phyloP scores from a whole-genome alignment of 2,329 filamentous ascomycete species.

The Pestalotiopsis sp. region DNA sequence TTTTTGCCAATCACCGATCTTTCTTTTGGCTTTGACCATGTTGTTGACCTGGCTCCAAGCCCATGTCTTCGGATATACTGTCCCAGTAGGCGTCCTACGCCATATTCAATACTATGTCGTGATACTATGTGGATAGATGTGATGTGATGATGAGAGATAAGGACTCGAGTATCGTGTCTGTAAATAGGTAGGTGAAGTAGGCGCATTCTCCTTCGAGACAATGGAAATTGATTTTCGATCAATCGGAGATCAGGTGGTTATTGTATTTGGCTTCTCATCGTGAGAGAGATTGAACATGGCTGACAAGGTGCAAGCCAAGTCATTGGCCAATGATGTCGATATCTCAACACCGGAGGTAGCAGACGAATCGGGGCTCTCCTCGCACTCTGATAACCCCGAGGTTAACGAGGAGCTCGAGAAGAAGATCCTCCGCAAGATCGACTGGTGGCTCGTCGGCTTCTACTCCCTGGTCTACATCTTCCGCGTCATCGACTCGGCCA shows the following conservation, averaged over 20 bases:
- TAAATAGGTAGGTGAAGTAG: background rate
- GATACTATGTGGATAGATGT: background rate
- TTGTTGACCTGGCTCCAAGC: background rate
- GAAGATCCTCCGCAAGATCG: conserved; percentile 35
- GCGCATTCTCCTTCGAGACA: background rate
- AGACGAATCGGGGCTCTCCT: background rate
- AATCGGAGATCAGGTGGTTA: background rate
- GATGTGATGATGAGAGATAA: background rate
- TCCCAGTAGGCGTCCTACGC: background rate
- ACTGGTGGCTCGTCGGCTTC: conserved; percentile 34
- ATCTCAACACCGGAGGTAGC: conserved; percentile 1
- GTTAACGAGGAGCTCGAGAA: conserved; percentile 28
- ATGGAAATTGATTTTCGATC: background rate
- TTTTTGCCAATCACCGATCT: background rate
- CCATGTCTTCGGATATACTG: conserved; percentile 1
- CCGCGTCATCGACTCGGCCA: conserved; percentile 40
- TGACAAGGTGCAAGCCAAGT: conserved; percentile 9
- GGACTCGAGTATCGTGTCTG: background rate
- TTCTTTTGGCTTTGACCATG: background rate
- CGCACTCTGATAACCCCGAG: conserved; percentile 6
- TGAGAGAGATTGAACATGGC: background rate
- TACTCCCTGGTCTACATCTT: conserved; percentile 43
- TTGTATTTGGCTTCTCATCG: background rate
- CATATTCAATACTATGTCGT: conserved; percentile 11
- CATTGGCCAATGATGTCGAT: conserved; percentile 17